Evolutionary conservation across 225 moss, liverwort and hornwort species (phyloP), one percentile per base, ranked within the genome.

Genomic region (Ulota crispa): DNA sequence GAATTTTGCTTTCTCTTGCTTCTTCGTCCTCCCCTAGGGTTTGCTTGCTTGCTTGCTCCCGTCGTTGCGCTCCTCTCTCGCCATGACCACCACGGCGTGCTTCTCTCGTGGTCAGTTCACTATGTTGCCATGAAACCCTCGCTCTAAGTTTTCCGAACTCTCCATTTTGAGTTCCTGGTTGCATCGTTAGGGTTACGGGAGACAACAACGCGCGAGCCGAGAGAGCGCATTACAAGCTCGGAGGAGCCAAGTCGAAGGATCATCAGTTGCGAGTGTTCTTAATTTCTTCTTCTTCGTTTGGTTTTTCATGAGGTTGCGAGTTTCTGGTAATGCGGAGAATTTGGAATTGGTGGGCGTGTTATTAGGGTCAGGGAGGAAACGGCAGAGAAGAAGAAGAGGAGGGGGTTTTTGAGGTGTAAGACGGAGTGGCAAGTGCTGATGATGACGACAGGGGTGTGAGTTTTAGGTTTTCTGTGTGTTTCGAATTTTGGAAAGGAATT

Each of bases 1-100:
- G 83, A 72, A 78, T 83, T 75, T 76, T 36, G 78, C 65, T 60
- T 6, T 81, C 71, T 83, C 83, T 77, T 78, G 83, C 78, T 83
- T 41, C 70, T 72, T 15, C n/a, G n/a, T n/a, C 68, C 9, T 34
- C 68, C 9, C 77, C 70, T 78, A 78, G 83, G 83, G 64, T 78
- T 83, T 78, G 41, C 55, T 24, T 14, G 27, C 32, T 13, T 11
- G 13, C 21, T 24, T 34, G 34, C n/a, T n/a, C n/a, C n/a, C 34
- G 13, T 36, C 64, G 77, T 52, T 70, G 41, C 27, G n/a, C 59
- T 72, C 11, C 50, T 62, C 68, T 66, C 68, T 66, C 57, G 2
- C 32, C 13, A 4, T 37, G 62, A 28, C 24, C 42, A 53, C 31
- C 42, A 53, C 31, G 54, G 57, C 69, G 59, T 42, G 68, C 43